Percentiles rank a stretch among this genome's conserved stretches.
These are phyloP conservation scores for Corymbia citriodora DNA, from an alignment of 441 rosid genomes.

Conservation along the genomic window DNA sequence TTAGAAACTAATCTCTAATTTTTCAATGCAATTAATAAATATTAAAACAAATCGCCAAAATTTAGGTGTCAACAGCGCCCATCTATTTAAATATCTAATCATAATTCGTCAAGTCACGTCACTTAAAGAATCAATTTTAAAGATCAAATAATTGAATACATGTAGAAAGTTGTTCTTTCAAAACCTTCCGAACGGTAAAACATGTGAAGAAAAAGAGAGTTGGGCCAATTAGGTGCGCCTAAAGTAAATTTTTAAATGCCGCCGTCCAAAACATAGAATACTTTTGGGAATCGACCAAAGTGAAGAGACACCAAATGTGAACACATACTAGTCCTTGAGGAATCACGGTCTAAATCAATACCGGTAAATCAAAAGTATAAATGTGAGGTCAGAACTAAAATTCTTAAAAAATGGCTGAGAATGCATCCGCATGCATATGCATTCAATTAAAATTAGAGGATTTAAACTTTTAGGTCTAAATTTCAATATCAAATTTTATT, in stretches of 20 bases:
- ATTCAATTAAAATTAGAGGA: neutral
- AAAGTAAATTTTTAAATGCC: neutral
- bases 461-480: too few species aligned
- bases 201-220: neutral
- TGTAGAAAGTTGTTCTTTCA: neutral
- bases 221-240: neutral
- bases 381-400: neutral
- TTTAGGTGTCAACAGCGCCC: too few species aligned
- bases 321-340: neutral
- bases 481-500: too few species aligned
- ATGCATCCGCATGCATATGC: neutral
- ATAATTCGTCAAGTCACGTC: neutral
- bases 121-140: neutral
- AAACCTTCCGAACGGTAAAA: neutral
- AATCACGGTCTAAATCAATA: neutral
- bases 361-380: neutral
- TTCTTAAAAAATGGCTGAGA: neutral
- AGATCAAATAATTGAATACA: neutral
- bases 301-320: neutral
- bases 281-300: neutral
- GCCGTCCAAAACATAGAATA: neutral
- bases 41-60: too few species aligned
- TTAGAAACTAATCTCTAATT: too few species aligned
- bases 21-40: too few species aligned
- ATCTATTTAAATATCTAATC: neutral